A percentile compares a stretch with the other conserved stretches of the same genome.
Evolutionary conservation across 1,139 yeast species (phyloP).

Genomic region (Eremothecium cymbalariae): DNA sequence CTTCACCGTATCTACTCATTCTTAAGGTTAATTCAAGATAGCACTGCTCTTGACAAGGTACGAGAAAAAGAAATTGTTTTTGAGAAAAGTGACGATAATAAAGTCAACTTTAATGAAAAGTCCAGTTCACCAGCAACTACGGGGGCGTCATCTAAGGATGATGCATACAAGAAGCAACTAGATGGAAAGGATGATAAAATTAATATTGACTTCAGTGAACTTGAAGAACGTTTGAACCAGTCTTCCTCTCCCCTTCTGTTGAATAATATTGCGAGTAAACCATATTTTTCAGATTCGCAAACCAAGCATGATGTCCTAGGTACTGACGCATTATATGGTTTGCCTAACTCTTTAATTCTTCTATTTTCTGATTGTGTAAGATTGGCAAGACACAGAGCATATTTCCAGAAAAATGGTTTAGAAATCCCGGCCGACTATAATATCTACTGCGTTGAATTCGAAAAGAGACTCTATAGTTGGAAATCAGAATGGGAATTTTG

Average conservation of each 20-base stretch:
- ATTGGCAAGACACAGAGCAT: conserved; percentile 52
- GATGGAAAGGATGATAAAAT: conserved; percentile 12
- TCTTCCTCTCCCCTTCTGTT: too few species aligned
- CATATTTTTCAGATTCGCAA: conserved; percentile 35
- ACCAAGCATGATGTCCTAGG: conserved; percentile 48
- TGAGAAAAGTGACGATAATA: conserved; percentile 11
- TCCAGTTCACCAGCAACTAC: background rate
- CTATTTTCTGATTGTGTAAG: conserved; percentile 66
- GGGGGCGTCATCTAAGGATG: conserved; percentile 4
- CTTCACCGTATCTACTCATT: conserved; percentile 74
- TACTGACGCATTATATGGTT: conserved; percentile 74
- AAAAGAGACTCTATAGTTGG: conserved; percentile 53
- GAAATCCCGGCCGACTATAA: conserved; percentile 34
- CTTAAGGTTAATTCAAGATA: conserved; percentile 65
- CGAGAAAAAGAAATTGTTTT: conserved; percentile 23
- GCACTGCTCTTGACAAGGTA: conserved; percentile 48
- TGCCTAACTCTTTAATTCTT: conserved; percentile 71
- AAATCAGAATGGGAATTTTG: conserved; percentile 43
- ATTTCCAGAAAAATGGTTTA: conserved; percentile 33
- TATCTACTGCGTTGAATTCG: conserved; percentile 42
- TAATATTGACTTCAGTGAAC: background rate
- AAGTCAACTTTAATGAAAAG: conserved; percentile 1
- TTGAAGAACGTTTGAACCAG: conserved; percentile 7
- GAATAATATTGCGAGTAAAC: conserved; percentile 20
- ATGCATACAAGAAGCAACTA: conserved; percentile 19